Percentiles rank a stretch among this genome's conserved stretches.
These are phyloP conservation scores for Pyrenophora tritici-repentis DNA, from an alignment of 2,329 filamentous ascomycete species.

Conservation along the genomic window DNA sequence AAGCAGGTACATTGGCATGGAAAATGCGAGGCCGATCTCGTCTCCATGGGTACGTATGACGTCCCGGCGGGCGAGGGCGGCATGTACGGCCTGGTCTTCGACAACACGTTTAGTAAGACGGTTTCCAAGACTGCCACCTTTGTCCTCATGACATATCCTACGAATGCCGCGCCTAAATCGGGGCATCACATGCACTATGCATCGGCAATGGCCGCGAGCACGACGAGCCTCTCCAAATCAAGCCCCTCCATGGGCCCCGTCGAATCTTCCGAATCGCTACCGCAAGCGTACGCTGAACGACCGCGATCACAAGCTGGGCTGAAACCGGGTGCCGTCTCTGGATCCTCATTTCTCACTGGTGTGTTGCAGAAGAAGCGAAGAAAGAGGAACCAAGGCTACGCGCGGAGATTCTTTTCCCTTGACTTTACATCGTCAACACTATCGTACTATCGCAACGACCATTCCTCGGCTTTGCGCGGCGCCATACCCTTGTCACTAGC, in stretches of 20 bases:
- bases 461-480: conserved; percentile 88
- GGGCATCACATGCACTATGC: conserved; percentile 69
- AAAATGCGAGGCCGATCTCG: conserved; percentile 95
- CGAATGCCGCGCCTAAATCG: conserved; percentile 75
- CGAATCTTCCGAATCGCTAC: conserved; percentile 59
- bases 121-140: conserved; percentile 90
- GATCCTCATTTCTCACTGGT: conserved; percentile 74
- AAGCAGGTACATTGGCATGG: conserved; percentile 78
- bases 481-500: conserved; percentile 91
- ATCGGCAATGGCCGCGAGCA: conserved; percentile 59
- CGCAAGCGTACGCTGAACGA: conserved; percentile 46
- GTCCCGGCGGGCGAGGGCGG: conserved; percentile 75
- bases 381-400: conserved; percentile 93
- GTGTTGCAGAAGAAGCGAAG: conserved; percentile 85
- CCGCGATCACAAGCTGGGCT: conserved; percentile 46
- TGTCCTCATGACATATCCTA: conserved; percentile 91
- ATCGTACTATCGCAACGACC: conserved; percentile 94
- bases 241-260: conserved; percentile 51
- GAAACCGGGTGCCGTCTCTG: conserved; percentile 24
- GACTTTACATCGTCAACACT: conserved; percentile 93
- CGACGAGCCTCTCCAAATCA: conserved; percentile 44
- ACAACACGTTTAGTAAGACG: conserved; percentile 98
- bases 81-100: conserved; percentile 95
- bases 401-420: conserved; percentile 90
- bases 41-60: conserved; percentile 87